Conservation (phyloP, 1,284 basidiomycete genomes). For the Takashimella tepidaria region DNA sequence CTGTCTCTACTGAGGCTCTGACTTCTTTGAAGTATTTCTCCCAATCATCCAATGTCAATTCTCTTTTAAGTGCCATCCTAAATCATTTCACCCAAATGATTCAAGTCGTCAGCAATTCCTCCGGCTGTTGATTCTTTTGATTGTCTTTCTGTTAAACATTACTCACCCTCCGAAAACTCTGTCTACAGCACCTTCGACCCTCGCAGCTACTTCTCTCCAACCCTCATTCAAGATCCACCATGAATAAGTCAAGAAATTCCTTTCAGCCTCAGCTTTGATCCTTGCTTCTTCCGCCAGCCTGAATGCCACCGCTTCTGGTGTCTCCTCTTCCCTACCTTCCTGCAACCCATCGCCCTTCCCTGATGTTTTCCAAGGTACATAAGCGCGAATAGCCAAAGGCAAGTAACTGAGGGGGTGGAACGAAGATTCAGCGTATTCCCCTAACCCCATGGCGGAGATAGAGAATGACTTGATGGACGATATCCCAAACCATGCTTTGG, state of each 20-base stretch:
- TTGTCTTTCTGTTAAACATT: too few species aligned
- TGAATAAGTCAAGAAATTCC: slow-evolving; percentile 44
- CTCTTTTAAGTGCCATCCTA: slow-evolving; percentile 42
- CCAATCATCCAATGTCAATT: slow-evolving; percentile 38
- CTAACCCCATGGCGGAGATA: not conserved
- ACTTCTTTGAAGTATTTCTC: slow-evolving; percentile 35
- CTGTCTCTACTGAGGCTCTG: slow-evolving; percentile 37
- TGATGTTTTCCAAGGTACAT: not conserved
- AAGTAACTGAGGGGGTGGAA: not conserved
- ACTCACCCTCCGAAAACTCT: slow-evolving; percentile 39
- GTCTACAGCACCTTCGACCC: slow-evolving; percentile 36
- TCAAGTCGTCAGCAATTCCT: not conserved
- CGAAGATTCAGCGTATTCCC: not conserved
- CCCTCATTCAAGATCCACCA: slow-evolving; percentile 48
- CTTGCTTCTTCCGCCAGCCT: slow-evolving; percentile 16
- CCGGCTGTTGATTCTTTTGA: too few species aligned
- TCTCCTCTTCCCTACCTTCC: too few species aligned
- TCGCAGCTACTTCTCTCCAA: slow-evolving; percentile 34
- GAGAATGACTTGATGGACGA: not conserved
- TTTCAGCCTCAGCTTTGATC: slow-evolving; percentile 34
- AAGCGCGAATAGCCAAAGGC: not conserved
- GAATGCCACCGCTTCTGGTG: slow-evolving; percentile 3
- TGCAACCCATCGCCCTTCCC: not conserved
- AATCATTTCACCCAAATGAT: too few species aligned
- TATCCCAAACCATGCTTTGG: slow-evolving; percentile 8